Conservation (phyloP, 192 early-diverging fungal genomes). For the Nowakowskiella sp. region DNA sequence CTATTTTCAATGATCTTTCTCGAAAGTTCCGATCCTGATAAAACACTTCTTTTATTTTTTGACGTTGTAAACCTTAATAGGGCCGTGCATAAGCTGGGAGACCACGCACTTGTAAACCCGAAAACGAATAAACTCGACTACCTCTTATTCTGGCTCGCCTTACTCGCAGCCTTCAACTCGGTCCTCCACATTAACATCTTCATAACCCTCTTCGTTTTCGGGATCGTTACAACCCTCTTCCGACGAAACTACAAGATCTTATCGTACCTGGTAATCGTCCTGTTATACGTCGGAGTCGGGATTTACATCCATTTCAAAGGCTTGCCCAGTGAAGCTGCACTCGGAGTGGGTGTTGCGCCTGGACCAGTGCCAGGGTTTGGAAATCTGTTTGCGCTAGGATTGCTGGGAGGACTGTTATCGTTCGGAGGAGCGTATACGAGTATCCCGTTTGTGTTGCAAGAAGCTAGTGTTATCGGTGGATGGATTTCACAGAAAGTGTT, state of each 20-base stretch:
- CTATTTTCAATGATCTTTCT: too few relatives aligned
- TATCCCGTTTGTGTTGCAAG: slow-evolving; percentile 47
- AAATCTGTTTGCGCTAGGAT: slow-evolving; percentile 38
- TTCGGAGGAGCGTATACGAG: slow-evolving; percentile 51
- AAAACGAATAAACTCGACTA: slow-evolving; percentile 34
- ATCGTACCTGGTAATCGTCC: slow-evolving; percentile 10
- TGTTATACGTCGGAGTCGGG: slow-evolving; percentile 27
- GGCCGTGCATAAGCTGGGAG: slow-evolving; percentile 36
- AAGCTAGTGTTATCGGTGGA: slow-evolving; percentile 40
- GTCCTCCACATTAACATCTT: slow-evolving; percentile 43
- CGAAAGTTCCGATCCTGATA: too few relatives aligned
- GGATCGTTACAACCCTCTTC: slow-evolving; percentile 23
- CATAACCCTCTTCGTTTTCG: slow-evolving; percentile 41
- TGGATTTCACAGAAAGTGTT: slow-evolving; percentile 42
- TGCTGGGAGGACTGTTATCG: slow-evolving; percentile 36
- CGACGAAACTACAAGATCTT: slow-evolving; percentile 14
- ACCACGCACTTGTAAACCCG: slow-evolving; percentile 35
- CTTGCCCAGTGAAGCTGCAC: slow-evolving; percentile 26
- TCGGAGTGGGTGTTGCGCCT: slow-evolving; percentile 34
- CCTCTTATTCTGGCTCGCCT: slow-evolving; percentile 17
- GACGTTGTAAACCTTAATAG: too few relatives aligned
- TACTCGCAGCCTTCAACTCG: slow-evolving; percentile 32
- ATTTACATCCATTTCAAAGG: slow-evolving; percentile 37
- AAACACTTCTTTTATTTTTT: too few relatives aligned
- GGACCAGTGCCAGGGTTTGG: slow-evolving; percentile 25